Percentiles rank a stretch among this genome's conserved stretches.
These are phyloP conservation scores for Flaveria brownii DNA, from an alignment of 129 eudicot species.

Conservation along the genomic window DNA sequence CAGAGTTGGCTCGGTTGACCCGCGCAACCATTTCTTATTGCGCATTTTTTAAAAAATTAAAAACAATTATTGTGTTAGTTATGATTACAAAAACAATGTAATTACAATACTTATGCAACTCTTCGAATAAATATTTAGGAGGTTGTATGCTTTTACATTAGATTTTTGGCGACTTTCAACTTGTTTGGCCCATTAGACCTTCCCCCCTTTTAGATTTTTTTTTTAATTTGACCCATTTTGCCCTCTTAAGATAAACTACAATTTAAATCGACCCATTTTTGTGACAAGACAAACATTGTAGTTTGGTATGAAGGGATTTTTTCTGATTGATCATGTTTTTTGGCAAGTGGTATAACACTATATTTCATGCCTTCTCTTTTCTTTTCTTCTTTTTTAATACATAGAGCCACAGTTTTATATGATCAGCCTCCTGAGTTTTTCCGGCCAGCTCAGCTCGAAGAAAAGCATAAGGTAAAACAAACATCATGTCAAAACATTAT, in stretches of 20 bases:
- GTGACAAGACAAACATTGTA: background rate
- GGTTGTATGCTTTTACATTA: background rate
- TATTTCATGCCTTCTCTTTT: background rate
- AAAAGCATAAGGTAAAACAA: conserved; percentile 72
- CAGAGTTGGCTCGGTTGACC: background rate
- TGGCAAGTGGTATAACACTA: background rate
- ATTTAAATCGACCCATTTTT: background rate
- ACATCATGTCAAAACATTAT: conserved; percentile 9
- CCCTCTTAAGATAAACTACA: background rate
- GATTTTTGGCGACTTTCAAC: background rate
- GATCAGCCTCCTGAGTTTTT: conserved; percentile 99
- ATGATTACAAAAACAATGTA: background rate
- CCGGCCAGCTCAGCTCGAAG: conserved; percentile 72
- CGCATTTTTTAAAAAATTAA: background rate
- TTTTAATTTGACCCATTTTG: background rate
- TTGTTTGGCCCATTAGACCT: background rate
- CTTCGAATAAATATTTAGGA: background rate
- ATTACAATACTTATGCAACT: background rate
- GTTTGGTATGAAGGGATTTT: background rate
- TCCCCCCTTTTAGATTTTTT: background rate
- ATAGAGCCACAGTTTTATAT: conserved; percentile 85
- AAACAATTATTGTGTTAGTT: background rate
- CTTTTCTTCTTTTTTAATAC: conserved; percentile 6
- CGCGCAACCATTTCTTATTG: background rate
- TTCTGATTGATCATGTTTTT: conserved; percentile 12